Conservation (phyloP, 148 eudicot genomes). For the Rhododendron ovatum region DNA sequence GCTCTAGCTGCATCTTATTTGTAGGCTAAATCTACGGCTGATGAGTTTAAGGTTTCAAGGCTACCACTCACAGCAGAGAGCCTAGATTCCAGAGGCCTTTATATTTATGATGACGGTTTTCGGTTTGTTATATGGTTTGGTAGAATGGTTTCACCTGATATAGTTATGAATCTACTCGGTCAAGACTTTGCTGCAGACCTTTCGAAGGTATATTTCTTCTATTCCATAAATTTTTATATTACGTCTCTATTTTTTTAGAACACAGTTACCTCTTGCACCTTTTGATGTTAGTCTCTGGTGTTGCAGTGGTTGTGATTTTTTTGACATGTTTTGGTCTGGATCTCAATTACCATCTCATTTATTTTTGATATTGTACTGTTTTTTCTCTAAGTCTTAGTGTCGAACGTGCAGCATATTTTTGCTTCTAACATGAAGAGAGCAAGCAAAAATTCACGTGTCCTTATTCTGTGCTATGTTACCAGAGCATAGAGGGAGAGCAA, state of each 20-base stretch:
- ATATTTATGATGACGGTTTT: slow-evolving; percentile 87
- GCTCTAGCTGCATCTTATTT: slow-evolving; percentile 14
- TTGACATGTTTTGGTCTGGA: background rate
- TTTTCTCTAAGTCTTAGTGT: background rate
- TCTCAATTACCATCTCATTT: background rate
- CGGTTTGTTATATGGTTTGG: slow-evolving; percentile 96
- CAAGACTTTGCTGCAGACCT: slow-evolving; percentile 65
- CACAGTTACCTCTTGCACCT: background rate
- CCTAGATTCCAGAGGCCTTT: slow-evolving; percentile 87
- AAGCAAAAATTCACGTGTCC: background rate
- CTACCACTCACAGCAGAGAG: slow-evolving; percentile 76
- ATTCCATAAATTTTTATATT: background rate
- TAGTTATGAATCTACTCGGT: slow-evolving; percentile 62
- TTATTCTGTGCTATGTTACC: background rate
- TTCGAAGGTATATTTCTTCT: slow-evolving; percentile 53
- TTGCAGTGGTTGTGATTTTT: background rate
- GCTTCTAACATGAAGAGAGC: background rate
- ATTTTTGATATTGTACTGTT: background rate
- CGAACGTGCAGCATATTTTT: background rate
- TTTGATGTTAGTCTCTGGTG: background rate
- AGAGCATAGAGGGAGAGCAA: background rate
- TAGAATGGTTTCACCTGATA: slow-evolving; percentile 72
- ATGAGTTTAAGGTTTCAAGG: slow-evolving; percentile 43
- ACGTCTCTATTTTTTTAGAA: background rate
- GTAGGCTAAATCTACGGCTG: slow-evolving; percentile 35